Conservation (phyloP, 306 rosid genomes). For the Malus domestica region ASM211411v1 NC_041803.1:27427501-27428000, state of each 20-base stretch:
- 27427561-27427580: fast-evolving
- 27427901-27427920: not conserved
- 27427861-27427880: not conserved
- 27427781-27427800: conserved; percentile 18
- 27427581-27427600: too few species aligned
- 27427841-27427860: not conserved
- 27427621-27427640: too few species aligned
- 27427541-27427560: too few species aligned
- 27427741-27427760: not conserved
- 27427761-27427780: not conserved
- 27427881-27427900: not conserved
- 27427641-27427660: too few species aligned
- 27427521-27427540: not conserved
- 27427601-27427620: too few species aligned
- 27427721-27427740: too few species aligned
- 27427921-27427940: conserved; percentile 6
- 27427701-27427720: too few species aligned
- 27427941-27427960: not conserved
- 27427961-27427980: conserved; percentile 25
- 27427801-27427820: not conserved
- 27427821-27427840: not conserved
- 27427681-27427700: too few species aligned
- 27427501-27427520: conserved; percentile 15
- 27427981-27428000: not conserved
- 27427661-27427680: fast-evolving